Percentiles rank a stretch among this genome's conserved stretches.
Conservation (phyloP, 352 stramenopile species). For the Globisporangium paddicum region DNA sequence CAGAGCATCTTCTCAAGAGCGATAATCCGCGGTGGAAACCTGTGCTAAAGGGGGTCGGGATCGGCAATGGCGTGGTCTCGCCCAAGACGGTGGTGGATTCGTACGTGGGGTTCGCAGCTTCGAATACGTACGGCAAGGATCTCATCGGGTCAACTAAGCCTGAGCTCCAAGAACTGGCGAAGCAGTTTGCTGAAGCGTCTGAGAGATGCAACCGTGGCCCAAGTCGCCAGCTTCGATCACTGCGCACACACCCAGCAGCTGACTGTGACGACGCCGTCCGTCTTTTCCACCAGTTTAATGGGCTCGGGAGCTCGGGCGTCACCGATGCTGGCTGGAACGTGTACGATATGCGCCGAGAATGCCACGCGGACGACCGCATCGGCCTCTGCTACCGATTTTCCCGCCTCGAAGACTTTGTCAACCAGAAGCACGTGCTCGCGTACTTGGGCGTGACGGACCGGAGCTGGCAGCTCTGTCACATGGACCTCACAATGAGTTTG, state of each 20-base stretch:
- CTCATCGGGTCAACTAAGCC: conserved; percentile 22
- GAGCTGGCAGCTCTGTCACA: conserved; percentile 50
- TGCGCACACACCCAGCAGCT: neutral
- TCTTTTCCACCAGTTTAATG: conserved; percentile 14
- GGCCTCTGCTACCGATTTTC: conserved; percentile 65
- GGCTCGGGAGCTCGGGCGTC: conserved; percentile 12
- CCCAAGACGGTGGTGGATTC: conserved; percentile 38
- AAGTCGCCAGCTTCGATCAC: neutral
- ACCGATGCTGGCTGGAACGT: conserved; percentile 35
- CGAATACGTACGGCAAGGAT: conserved; percentile 38
- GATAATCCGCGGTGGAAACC: conserved; percentile 21
- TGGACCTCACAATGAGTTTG: conserved; percentile 14
- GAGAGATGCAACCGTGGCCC: conserved; percentile 9
- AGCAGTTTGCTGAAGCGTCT: conserved; percentile 18
- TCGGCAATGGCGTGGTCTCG: conserved; percentile 78
- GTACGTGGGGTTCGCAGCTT: conserved; percentile 40
- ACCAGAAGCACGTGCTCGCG: conserved; percentile 24
- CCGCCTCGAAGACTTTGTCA: conserved; percentile 54
- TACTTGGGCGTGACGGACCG: conserved; percentile 38
- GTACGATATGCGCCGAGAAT: conserved; percentile 64
- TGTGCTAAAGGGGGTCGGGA: conserved; percentile 77
- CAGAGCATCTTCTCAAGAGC: conserved; percentile 57
- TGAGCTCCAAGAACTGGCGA: conserved; percentile 5
- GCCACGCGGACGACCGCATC: conserved; percentile 40
- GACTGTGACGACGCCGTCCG: conserved; percentile 22